A percentile compares a stretch with the other conserved stretches of the same genome.
Conservation (phyloP, 129 eudicot genomes). For the Artemisia argyi region DNA sequence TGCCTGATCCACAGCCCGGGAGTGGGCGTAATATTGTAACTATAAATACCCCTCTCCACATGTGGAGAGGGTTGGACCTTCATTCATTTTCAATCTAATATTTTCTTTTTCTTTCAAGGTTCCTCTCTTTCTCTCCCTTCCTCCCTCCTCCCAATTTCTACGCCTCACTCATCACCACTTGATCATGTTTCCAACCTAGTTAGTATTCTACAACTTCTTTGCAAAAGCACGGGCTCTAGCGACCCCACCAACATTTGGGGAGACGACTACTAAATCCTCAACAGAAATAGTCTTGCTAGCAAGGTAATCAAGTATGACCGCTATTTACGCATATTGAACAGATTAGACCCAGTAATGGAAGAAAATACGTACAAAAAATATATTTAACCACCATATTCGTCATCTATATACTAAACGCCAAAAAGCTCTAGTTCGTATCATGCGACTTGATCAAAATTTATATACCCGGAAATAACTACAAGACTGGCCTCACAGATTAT, state of each 20-base stretch:
- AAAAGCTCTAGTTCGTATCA: background rate
- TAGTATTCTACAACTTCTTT: too few relatives aligned
- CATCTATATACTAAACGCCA: background rate
- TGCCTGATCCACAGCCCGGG: too few relatives aligned
- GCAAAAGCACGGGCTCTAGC: constrained; percentile 71
- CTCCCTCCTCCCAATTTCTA: too few relatives aligned
- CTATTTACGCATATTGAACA: constrained; percentile 25
- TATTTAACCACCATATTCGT: background rate
- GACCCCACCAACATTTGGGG: constrained; percentile 98
- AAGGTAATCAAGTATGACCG: constrained; percentile 46
- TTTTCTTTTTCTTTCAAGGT: too few relatives aligned
- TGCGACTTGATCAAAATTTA: background rate
- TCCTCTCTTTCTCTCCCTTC: too few relatives aligned
- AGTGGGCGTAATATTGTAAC: too few relatives aligned
- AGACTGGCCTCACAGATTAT: background rate
- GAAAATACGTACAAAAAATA: background rate
- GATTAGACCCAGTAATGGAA: too few relatives aligned
- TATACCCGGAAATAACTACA: constrained; percentile 1
- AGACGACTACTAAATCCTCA: constrained; percentile 92
- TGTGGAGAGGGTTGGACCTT: too few relatives aligned
- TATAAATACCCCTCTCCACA: too few relatives aligned
- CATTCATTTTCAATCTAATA: too few relatives aligned
- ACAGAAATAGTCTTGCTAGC: constrained; percentile 58
- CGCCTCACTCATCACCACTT: too few relatives aligned
- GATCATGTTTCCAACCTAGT: too few relatives aligned